Evolutionary conservation across 2,329 filamentous ascomycete genomes (phyloP), one percentile per base, ranked within the genome.

Genomic region (Scedosporium boydii): DNA sequence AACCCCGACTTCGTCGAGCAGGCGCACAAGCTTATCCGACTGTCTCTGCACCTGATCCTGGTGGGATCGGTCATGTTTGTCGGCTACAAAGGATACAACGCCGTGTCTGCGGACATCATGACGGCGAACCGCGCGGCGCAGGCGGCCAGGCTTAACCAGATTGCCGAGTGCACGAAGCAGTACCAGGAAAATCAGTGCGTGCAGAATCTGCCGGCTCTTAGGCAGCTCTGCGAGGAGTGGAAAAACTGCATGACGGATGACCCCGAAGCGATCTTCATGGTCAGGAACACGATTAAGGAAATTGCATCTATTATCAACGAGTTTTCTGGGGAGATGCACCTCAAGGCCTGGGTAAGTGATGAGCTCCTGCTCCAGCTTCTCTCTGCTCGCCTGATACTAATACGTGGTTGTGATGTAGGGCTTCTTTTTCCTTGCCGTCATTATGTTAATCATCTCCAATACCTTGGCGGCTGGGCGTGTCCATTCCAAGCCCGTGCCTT

Each of bases 301-400:
- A 89, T 97, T 71, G 93, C 93, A 0, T 86, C 91, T 70, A 96
- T 99, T 48, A 88, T 98, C 74, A 97, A 98, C 72, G 88, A 89
- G 69, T 97, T 98, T 73, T 87, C 96, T 4, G 91, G 96, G 68
- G 87, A 90, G 5, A 93, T 98, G 74, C 91, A 89, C 66, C 88
- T 91, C 74, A 97, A 97, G 74, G 81, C 82, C 9, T 82, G 82
- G 76, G 82, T 84, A 74, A 66, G 80, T 73, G 26, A 18, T n/a
- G 3, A 44, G 42, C 59, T 41, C 3, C n/a, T 34, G 29, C n/a
- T 57, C 6, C 34, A 6, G 1, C 3, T 26, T 12, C 41, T 14
- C 38, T 38, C 38, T 44, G 16, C 12, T 16, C 27, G 4, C 23
- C 9, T 46, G 38, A 14, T 48, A 7, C n/a, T 63, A 62, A 55